Base-by-base conservation (phyloP, 441 rosid species). In the Oxalis stricta region DNA sequence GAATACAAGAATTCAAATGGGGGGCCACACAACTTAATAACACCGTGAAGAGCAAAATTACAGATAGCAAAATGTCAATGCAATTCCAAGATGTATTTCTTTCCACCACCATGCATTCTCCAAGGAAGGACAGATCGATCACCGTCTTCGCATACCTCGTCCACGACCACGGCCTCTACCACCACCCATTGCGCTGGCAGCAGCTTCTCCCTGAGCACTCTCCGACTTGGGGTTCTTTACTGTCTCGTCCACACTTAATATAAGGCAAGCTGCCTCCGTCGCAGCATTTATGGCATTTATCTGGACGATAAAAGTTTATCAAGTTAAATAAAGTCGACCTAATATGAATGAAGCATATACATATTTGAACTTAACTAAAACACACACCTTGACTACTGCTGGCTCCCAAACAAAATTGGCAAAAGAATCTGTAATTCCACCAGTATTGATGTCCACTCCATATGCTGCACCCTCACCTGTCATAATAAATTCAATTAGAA, bases 221-320 rank as follows among this genome's bases (percentile, higher is more conserved):
- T 84, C 99, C 15, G 97, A 92, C 99, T 92, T 92, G 1, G 99
- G 97, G 69, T 92, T 92, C 74, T 87, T 87, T 17, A 92, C 89
- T 14, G 97, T 87, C 73, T 92, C 99, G 14, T 87, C 99, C 59
- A 92, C 97, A 45, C 97, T 77, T 55, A 92, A 60, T 54, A 92
- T 59, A 31, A 92, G 92, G 71, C 99, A 92, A 26, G 99, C 86
- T 23, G 99, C 99, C 72, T 92, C 99, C 19, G 97, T 76, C 14
- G 99, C 99, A 52, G 97, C 99, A 60, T 82, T 92, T 63, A 92
- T 79, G 16, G 99, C 97, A 64, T 87, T 92, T 32, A 87, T 82
- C 99, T 92, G 73, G n/a, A n/a, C n/a, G n/a, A n/a, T n/a, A n/a
- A n/a, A n/a, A n/a, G n/a, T n/a, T n/a, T n/a, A n/a, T n/a, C n/a